Evolutionary conservation across 495 filamentous ascomycete species (phyloP).

Genomic region (Neurospora sp.): DNA sequence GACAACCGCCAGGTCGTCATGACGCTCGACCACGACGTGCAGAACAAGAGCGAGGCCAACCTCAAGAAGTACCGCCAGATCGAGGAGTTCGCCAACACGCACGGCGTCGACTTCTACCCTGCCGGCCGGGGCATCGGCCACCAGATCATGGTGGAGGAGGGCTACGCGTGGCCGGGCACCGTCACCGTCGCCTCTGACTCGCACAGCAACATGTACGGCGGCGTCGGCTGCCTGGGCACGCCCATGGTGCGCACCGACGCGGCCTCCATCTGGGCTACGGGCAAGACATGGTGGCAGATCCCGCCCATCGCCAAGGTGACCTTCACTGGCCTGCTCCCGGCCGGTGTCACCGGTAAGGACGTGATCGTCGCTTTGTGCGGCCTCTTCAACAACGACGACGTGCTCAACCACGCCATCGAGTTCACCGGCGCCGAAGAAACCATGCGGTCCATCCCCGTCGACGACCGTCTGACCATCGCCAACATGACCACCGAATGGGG

Average conservation of each 20-base stretch:
- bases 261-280: constrained; percentile 78
- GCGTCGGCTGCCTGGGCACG: constrained; percentile 62
- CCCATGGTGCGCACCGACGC: constrained; percentile 83
- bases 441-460: constrained; percentile 61
- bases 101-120: constrained; percentile 76
- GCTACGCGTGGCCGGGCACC: constrained; percentile 64
- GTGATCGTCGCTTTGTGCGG: constrained; percentile 86
- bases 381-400: constrained; percentile 80
- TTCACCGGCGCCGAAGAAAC: constrained; percentile 76
- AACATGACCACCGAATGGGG: constrained; percentile 99
- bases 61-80: constrained; percentile 78
- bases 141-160: constrained; percentile 32
- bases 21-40: constrained; percentile 89
- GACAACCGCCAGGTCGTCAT: constrained; percentile 71
- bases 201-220: constrained; percentile 90
- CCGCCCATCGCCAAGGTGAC: constrained; percentile 76
- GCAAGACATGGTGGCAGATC: constrained; percentile 80
- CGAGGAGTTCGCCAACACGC: constrained; percentile 71
- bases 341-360: constrained; percentile 88
- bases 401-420: constrained; percentile 87
- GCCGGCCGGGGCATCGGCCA: constrained; percentile 54
- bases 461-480: constrained; percentile 71
- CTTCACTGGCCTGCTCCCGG: constrained; percentile 62
- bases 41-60: constrained; percentile 76
- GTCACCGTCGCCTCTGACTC: constrained; percentile 73